Percentiles rank a stretch among this genome's conserved stretches.
phyloP scores from a whole-genome alignment of 108 stramenopile species.

The Cyclotella atomus region DNA sequence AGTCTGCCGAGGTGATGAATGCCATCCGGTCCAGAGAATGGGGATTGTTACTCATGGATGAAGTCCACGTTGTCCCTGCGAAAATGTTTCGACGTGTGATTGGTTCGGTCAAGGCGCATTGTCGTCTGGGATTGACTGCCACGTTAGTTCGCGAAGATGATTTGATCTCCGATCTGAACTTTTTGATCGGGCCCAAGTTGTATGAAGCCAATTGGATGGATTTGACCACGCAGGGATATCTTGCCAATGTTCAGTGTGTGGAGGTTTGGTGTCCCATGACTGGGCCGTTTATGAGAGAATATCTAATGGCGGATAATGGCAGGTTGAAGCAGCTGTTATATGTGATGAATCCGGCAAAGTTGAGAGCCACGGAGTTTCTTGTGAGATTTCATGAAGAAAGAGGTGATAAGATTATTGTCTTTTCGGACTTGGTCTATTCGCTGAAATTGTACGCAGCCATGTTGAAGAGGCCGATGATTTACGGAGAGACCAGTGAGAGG shows the following conservation, averaged over 20 bases:
- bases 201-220: constrained; percentile 99
- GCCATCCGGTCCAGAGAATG: constrained; percentile 92
- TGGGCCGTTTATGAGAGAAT: constrained; percentile 95
- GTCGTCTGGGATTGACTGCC: constrained; percentile 97
- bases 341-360: constrained; percentile 97
- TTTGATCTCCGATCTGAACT: constrained; percentile 95
- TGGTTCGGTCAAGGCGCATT: constrained; percentile 95
- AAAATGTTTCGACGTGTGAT: constrained; percentile 94
- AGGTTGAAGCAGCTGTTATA: constrained; percentile 92
- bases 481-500: constrained; percentile 93
- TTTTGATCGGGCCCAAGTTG: constrained; percentile 99
- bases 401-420: constrained; percentile 98
- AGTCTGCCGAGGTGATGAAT: constrained; percentile 90
- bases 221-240: constrained; percentile 94
- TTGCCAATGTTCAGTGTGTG: constrained; percentile 98
- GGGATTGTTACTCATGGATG: constrained; percentile 99
- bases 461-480: constrained; percentile 89
- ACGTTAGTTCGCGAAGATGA: constrained; percentile 99
- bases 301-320: constrained; percentile 80
- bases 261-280: constrained; percentile 99
- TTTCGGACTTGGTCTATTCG: constrained; percentile 94
- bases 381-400: constrained; percentile 93
- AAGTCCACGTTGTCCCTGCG: constrained; percentile 97
- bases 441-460: constrained; percentile 90
- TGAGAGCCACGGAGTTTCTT: constrained; percentile 91